Percentiles rank a stretch among this genome's conserved stretches.
Conservation (phyloP, 1,284 basidiomycete species). For the Cutaneotrichosporon cutaneum region DNA sequence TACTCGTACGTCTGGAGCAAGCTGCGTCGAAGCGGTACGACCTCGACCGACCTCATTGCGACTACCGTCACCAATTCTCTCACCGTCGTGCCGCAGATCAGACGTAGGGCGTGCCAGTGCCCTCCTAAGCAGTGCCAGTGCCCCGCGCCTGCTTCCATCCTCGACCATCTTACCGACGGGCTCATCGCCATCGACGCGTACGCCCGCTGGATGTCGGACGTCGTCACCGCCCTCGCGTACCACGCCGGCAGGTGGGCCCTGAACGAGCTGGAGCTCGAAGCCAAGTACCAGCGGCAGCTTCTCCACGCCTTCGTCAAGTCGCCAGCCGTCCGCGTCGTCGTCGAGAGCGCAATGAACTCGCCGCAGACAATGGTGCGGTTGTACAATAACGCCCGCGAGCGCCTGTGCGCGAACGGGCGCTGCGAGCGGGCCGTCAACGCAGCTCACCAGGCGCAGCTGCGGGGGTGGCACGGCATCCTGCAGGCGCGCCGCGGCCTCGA, state of each 20-base stretch:
- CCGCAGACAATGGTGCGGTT: background rate
- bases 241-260: background rate
- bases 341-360: background rate
- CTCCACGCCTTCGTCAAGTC: constrained; percentile 7
- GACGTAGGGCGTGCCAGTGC: background rate
- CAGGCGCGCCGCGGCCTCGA: constrained; percentile 8
- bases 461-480: background rate
- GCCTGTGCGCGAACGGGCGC: constrained; percentile 15
- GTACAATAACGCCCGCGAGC: background rate
- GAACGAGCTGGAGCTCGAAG: constrained; percentile 6
- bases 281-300: background rate
- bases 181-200: constrained; percentile 6
- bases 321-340: background rate
- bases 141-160: background rate
- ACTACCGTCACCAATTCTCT: background rate
- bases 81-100: background rate
- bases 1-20: constrained; percentile 10
- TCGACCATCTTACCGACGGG: background rate
- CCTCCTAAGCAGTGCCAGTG: constrained; percentile 4
- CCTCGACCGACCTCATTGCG: background rate
- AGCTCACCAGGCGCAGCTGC: background rate
- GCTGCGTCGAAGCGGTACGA: background rate
- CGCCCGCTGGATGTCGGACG: constrained; percentile 8
- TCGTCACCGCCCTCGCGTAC: background rate
- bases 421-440: background rate